Evolutionary conservation across 2,329 filamentous ascomycete species (phyloP).

Genomic region (Stagonosporopsis rhizophila): DNA sequence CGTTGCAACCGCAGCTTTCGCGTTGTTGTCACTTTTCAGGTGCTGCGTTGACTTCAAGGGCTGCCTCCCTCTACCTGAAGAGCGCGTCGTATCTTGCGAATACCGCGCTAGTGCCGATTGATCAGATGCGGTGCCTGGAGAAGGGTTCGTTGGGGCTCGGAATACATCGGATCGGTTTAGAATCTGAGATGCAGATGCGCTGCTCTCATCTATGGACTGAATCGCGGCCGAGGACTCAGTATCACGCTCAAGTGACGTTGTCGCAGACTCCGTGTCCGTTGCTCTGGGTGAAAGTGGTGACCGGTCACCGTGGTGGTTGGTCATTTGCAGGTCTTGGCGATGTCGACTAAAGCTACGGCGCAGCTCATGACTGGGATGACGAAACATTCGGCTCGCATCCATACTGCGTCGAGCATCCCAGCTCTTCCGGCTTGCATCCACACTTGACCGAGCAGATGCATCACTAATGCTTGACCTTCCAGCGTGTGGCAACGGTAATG

Average conservation of each 20-base stretch:
- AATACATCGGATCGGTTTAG: slow-evolving; percentile 88
- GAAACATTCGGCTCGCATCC: slow-evolving; percentile 62
- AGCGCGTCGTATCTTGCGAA: slow-evolving; percentile 51
- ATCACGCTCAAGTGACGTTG: slow-evolving; percentile 75
- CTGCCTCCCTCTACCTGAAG: slow-evolving; percentile 31
- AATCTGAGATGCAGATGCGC: slow-evolving; percentile 88
- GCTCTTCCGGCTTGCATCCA: slow-evolving; percentile 46
- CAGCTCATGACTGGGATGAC: slow-evolving; percentile 41
- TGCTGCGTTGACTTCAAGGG: slow-evolving; percentile 21
- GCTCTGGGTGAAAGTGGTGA: slow-evolving; percentile 60
- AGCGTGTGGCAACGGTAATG: slow-evolving; percentile 44
- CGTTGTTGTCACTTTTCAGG: slow-evolving; percentile 22
- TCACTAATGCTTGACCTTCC: slow-evolving; percentile 51
- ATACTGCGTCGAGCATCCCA: slow-evolving; percentile 50
- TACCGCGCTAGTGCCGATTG: slow-evolving; percentile 33
- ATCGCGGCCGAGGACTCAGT: slow-evolving; percentile 74
- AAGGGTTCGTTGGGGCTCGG: slow-evolving; percentile 72
- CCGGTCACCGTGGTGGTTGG: slow-evolving; percentile 58
- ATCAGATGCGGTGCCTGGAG: slow-evolving; percentile 30
- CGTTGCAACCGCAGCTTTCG: slow-evolving; percentile 2
- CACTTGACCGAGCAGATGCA: slow-evolving; percentile 53
- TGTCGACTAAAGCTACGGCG: slow-evolving; percentile 70
- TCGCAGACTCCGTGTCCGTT: slow-evolving; percentile 74
- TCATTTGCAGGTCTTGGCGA: slow-evolving; percentile 60
- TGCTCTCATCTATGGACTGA: slow-evolving; percentile 69